Percentiles rank a stretch among this genome's conserved stretches.
Conservation (phyloP, 2,329 filamentous ascomycete genomes). For the Pestalotiopsis sp. region DNA sequence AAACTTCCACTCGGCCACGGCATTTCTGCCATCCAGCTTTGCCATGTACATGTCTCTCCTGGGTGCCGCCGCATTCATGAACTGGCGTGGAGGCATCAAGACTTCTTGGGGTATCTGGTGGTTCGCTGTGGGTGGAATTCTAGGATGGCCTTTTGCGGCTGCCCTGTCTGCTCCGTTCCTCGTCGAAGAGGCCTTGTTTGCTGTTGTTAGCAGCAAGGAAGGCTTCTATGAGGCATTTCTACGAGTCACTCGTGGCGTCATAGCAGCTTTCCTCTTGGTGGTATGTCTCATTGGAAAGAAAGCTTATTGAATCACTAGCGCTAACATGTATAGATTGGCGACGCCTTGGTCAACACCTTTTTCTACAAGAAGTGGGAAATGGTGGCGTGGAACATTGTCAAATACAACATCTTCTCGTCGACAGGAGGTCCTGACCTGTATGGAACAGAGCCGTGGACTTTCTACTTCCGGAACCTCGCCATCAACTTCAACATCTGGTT, state of each 20-base stretch:
- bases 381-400: conserved; percentile 89
- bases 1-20: conserved; percentile 87
- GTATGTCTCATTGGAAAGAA: conserved; percentile 47
- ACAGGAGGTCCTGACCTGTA: conserved; percentile 87
- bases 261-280: conserved; percentile 67
- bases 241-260: conserved; percentile 65
- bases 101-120: conserved; percentile 85
- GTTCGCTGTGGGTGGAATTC: conserved; percentile 80
- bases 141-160: conserved; percentile 94
- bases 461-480: conserved; percentile 87
- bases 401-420: conserved; percentile 90
- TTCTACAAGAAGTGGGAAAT: conserved; percentile 80
- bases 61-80: conserved; percentile 85
- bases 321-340: conserved; percentile 54
- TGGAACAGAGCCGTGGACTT: conserved; percentile 94
- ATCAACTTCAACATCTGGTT: conserved; percentile 98
- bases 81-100: conserved; percentile 77
- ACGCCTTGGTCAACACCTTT: conserved; percentile 73
- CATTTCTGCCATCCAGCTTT: conserved; percentile 91
- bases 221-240: conserved; percentile 59
- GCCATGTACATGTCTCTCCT: conserved; percentile 93
- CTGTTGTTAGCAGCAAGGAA: conserved; percentile 54
- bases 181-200: conserved; percentile 69
- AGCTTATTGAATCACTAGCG: background rate
- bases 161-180: conserved; percentile 81